A percentile compares a stretch with the other conserved stretches of the same genome.
These are phyloP conservation scores for Pseudogymnoascus sp. DNA, from an alignment of 2,329 filamentous ascomycete species.

Conservation along the genomic window DNA sequence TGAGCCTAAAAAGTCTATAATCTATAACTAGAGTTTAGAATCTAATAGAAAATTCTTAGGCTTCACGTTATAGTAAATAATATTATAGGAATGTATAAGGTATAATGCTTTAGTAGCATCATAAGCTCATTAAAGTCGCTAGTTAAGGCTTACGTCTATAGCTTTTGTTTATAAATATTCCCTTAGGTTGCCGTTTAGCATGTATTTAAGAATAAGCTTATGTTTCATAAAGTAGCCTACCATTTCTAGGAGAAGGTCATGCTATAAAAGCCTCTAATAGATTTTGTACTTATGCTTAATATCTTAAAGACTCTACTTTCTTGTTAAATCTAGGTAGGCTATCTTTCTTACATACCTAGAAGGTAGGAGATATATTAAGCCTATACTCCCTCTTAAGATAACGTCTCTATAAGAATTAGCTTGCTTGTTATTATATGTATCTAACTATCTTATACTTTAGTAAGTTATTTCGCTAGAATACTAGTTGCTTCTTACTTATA, in stretches of 20 bases:
- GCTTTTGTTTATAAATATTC: constrained; percentile 8
- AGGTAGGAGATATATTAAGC: constrained; percentile 9
- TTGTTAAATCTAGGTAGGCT: constrained; percentile 8
- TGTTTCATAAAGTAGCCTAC: constrained; percentile 5
- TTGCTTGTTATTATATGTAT: too few species aligned
- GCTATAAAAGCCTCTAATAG: constrained; percentile 7
- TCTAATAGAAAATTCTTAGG: constrained; percentile 9
- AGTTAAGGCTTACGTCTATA: background rate
- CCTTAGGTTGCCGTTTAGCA: constrained; percentile 9
- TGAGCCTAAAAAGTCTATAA: constrained; percentile 10
- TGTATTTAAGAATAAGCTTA: constrained; percentile 4
- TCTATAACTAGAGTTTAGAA: background rate
- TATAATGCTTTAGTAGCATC: constrained; percentile 8
- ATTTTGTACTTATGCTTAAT: constrained; percentile 10
- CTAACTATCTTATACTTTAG: too few species aligned
- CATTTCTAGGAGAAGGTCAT: constrained; percentile 10
- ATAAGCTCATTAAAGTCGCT: constrained; percentile 10
- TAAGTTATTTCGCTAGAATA: too few species aligned
- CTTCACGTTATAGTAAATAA: constrained; percentile 10
- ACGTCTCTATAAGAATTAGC: background rate
- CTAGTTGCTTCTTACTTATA: too few species aligned
- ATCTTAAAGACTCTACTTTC: constrained; percentile 8
- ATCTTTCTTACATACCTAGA: constrained; percentile 9
- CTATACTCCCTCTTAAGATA: constrained; percentile 8
- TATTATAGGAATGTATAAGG: constrained; percentile 9